A percentile compares a stretch with the other conserved stretches of the same genome.
Conservation (phyloP, 108 stramenopile species). For the Aurantiochytrium sp. region DNA sequence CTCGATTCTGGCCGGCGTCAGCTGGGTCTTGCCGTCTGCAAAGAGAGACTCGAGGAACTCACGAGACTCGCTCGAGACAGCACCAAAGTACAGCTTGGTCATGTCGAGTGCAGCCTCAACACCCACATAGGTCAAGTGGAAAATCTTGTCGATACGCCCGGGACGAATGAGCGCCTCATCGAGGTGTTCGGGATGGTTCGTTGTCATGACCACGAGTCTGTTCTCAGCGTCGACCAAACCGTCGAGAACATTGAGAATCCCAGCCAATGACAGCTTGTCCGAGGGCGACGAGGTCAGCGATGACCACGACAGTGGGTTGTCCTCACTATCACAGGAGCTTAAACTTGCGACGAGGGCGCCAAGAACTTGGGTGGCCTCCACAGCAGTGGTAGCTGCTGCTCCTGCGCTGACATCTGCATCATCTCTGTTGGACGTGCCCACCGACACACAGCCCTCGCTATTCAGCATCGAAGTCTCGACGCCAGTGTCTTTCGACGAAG, state of each 20-base stretch:
- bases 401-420: neutral
- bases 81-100: slow-evolving; percentile 61
- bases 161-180: slow-evolving; percentile 72
- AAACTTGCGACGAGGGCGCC: slow-evolving; percentile 20
- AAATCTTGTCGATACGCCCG: slow-evolving; percentile 62
- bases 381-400: neutral
- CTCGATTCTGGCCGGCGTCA: neutral
- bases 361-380: neutral
- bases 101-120: slow-evolving; percentile 40
- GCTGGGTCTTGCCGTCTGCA: neutral
- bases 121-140: slow-evolving; percentile 53
- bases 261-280: slow-evolving; percentile 50
- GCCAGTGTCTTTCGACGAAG: neutral
- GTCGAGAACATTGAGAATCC: slow-evolving; percentile 68
- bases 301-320: neutral
- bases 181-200: slow-evolving; percentile 66
- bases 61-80: neutral
- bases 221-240: slow-evolving; percentile 69
- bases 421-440: neutral
- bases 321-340: neutral
- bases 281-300: neutral
- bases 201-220: slow-evolving; percentile 68
- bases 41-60: neutral
- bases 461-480: neutral
- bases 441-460: neutral